These are phyloP conservation scores for Plantago ovata DNA, from an alignment of 257 asterid species.

Conservation along the genomic window DNA sequence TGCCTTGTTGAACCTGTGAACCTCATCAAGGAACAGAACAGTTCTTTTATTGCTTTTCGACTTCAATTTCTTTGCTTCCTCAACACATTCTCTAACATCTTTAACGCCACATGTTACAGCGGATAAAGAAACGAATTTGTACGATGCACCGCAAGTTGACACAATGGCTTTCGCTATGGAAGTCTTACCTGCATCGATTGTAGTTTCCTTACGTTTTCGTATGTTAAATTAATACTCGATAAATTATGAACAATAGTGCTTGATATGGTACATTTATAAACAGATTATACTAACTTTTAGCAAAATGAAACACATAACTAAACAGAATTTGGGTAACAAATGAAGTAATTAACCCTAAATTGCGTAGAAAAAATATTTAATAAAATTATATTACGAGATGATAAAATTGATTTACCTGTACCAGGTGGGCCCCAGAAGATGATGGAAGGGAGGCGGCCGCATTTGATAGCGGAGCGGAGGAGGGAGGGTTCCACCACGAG, in stretches of 20 bases:
- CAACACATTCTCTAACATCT: slow-evolving; percentile 77
- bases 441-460: slow-evolving; percentile 64
- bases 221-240: too few relatives aligned
- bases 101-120: slow-evolving; percentile 86
- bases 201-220: too few relatives aligned
- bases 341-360: too few relatives aligned
- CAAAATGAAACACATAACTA: too few relatives aligned
- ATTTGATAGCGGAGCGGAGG: slow-evolving; percentile 46
- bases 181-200: slow-evolving; percentile 87
- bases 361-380: too few relatives aligned
- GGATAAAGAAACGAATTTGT: slow-evolving; percentile 57
- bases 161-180: slow-evolving; percentile 78
- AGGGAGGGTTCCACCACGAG: slow-evolving; percentile 46
- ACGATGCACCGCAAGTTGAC: slow-evolving; percentile 25
- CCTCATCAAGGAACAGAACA: slow-evolving; percentile 76
- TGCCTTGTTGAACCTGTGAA: slow-evolving; percentile 86
- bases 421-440: slow-evolving; percentile 94
- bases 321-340: too few relatives aligned
- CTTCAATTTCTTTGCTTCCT: slow-evolving; percentile 48
- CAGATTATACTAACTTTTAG: too few relatives aligned
- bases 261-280: too few relatives aligned
- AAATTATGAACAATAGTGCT: too few relatives aligned
- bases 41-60: slow-evolving; percentile 34
- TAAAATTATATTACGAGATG: too few relatives aligned
- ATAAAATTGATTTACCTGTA: slow-evolving; percentile 30